Percentiles rank a stretch among this genome's conserved stretches.
Evolutionary conservation across 306 rosid species (phyloP).

Genomic region (Trifolium subterraneum): DNA sequence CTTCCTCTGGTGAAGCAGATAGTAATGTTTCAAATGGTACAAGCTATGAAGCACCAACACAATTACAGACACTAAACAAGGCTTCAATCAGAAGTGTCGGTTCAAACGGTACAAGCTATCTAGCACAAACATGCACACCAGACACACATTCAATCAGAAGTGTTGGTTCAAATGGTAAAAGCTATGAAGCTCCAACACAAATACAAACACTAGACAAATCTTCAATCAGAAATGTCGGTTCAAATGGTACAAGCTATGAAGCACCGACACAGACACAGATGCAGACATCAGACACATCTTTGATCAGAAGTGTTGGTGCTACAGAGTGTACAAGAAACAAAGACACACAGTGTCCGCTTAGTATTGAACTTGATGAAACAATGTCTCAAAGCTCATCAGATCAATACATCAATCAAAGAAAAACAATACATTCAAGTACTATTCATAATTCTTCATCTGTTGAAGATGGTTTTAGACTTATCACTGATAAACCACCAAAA

Average conservation of each 20-base stretch:
- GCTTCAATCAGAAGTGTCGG: background rate
- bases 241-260: slow-evolving; percentile 12
- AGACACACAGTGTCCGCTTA: slow-evolving; percentile 33
- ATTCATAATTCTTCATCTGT: slow-evolving; percentile 43
- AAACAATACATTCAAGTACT: background rate
- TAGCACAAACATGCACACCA: background rate
- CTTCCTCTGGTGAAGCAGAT: slow-evolving; percentile 64
- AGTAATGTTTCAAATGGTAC: slow-evolving; percentile 44
- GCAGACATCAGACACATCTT: background rate
- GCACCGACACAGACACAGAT: background rate
- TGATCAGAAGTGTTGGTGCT: background rate
- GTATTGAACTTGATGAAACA: slow-evolving; percentile 47
- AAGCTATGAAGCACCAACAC: background rate
- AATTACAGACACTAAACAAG: background rate
- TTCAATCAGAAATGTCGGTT: background rate
- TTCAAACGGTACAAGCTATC: slow-evolving; percentile 2
- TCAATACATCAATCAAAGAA: slow-evolving; percentile 3
- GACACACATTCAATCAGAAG: background rate
- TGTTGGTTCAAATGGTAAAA: slow-evolving; percentile 40
- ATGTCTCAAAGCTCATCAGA: slow-evolving; percentile 51
- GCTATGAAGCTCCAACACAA: background rate
- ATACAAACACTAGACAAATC: background rate
- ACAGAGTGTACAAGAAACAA: background rate
- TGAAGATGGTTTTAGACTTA: slow-evolving; percentile 56
- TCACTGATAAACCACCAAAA: slow-evolving; percentile 56